Base-by-base conservation (phyloP, 2,329 filamentous ascomycete species). In the Xylariaceae sp. region DNA sequence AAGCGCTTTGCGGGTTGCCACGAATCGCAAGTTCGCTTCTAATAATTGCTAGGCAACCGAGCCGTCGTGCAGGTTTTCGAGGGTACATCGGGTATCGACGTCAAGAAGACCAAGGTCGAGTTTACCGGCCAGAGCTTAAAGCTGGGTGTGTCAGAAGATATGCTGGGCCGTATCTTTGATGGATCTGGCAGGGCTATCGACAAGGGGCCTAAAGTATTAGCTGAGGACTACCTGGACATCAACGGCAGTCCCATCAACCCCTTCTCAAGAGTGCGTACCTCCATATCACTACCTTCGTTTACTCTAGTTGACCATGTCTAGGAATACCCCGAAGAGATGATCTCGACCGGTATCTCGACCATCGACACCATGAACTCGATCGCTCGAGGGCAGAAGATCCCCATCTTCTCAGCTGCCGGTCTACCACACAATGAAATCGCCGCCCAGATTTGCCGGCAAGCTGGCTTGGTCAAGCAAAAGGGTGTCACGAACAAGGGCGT, bases 291-390 rank as follows among this genome's bases (percentile, higher is more conserved):
- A 21, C 12, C 40, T 18, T 45, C 32, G 18, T 14, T 20, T 2
- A 37, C 18, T 12, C 65, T 70, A 52, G 70, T 59, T 60, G 40
- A 50, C 37, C 42, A 55, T 40, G 20, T 20, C 63, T 57, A 96
- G 91, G 91, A 96, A 67, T 99, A 99, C 74, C 95, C 95, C 71
- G 95, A 99, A 81, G 96, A 99, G 79, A 99, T 99, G 93, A 98
- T 99, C 71, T 95, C 93, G 37, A 99, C 95, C 46, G 95, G 95
- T 87, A 99, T 99, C 76, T 98, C 93, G 61, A 93, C 95, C 72
- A 98, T 99, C 71, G 93, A 98, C 74, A 96, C 93, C 60, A 98
- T 98, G 93, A 92, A 92, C 82, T 93, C 89, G 60, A 96, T 98
- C 75, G 95, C 96, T 64, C 92, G 95, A 85, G 95, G 95, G 61